Evolutionary conservation across 345 rosid species (phyloP).

Genomic region (Gossypioides kirkii): DNA sequence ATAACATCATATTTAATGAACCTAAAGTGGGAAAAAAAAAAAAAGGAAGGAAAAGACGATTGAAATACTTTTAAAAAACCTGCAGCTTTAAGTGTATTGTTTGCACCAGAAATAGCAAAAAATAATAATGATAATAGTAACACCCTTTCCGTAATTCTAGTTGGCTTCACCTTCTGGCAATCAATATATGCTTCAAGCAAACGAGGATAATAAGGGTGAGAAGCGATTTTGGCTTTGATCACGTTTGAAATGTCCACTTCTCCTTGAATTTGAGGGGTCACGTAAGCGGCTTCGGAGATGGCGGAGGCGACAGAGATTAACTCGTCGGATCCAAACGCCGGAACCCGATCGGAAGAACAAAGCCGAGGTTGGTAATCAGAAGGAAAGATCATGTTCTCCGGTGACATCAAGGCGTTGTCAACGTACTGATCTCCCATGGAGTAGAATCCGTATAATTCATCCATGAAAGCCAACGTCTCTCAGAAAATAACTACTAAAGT

Average conservation of each 20-base stretch:
- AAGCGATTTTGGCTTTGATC: conserved; percentile 74
- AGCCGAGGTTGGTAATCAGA: conserved; percentile 40
- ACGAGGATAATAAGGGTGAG: conserved; percentile 80
- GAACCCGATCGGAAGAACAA: conserved; percentile 40
- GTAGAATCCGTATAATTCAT: conserved; percentile 63
- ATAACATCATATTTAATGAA: background rate
- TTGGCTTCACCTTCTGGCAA: conserved; percentile 77
- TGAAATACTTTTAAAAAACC: background rate
- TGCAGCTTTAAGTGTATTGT: background rate
- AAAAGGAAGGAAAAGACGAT: background rate
- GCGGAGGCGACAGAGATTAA: conserved; percentile 51
- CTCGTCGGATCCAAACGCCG: conserved; percentile 62
- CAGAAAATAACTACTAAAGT: background rate
- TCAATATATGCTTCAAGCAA: conserved; percentile 81
- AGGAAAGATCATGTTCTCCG: conserved; percentile 55
- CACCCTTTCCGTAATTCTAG: too few species aligned
- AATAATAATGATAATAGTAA: background rate
- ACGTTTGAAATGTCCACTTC: conserved; percentile 37
- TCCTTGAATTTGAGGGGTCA: conserved; percentile 44
- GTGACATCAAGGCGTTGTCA: conserved; percentile 57
- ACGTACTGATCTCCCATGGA: conserved; percentile 47
- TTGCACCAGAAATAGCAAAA: conserved; percentile 6
- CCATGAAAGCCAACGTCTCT: conserved; percentile 36
- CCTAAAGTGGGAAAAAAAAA: background rate
- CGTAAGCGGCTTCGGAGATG: conserved; percentile 55